Percentiles rank a stretch among this genome's conserved stretches.
phyloP scores from a whole-genome alignment of 2,329 filamentous ascomycete species.

The Fonsecaea multimorphosa region DNA sequence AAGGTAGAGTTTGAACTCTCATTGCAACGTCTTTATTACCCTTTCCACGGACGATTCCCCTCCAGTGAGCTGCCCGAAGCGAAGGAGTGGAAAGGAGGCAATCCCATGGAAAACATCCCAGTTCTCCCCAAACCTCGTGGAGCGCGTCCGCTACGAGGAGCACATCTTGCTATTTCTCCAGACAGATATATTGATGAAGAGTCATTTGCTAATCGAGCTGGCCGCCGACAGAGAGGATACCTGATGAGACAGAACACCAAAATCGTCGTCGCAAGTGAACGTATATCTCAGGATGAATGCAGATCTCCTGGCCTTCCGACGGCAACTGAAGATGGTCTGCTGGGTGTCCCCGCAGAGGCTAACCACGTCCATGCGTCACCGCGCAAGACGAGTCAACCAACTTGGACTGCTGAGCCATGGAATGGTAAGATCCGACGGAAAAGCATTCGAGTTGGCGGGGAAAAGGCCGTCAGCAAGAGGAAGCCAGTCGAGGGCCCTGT shows the following conservation, averaged over 20 bases:
- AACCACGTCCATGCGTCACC: slow-evolving; percentile 59
- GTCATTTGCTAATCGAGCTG: slow-evolving; percentile 67
- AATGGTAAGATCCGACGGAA: slow-evolving; percentile 77
- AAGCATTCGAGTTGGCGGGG: slow-evolving; percentile 64
- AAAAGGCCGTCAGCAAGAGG: slow-evolving; percentile 60
- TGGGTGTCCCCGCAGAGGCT: slow-evolving; percentile 39
- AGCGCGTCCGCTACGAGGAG: slow-evolving; percentile 22
- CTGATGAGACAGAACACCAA: slow-evolving; percentile 99
- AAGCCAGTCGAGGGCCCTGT: slow-evolving; percentile 69
- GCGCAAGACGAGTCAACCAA: slow-evolving; percentile 81
- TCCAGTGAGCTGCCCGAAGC: slow-evolving; percentile 33
- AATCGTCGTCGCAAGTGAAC: slow-evolving; percentile 85
- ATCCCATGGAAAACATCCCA: slow-evolving; percentile 33
- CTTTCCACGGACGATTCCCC: slow-evolving; percentile 40
- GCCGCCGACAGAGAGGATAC: slow-evolving; percentile 86
- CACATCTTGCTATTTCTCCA: slow-evolving; percentile 11
- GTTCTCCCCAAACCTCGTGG: slow-evolving; percentile 34
- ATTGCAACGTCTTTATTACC: slow-evolving; percentile 47
- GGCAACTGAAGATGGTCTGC: slow-evolving; percentile 49
- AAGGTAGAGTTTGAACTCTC: slow-evolving; percentile 75
- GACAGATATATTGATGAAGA: slow-evolving; percentile 31
- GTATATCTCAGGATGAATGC: slow-evolving; percentile 66
- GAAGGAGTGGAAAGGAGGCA: slow-evolving; percentile 29
- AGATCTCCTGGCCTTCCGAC: slow-evolving; percentile 28
- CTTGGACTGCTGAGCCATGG: slow-evolving; percentile 97